Conservation (phyloP, 331 rosid genomes). For the Prunus yedoensis region DNA sequence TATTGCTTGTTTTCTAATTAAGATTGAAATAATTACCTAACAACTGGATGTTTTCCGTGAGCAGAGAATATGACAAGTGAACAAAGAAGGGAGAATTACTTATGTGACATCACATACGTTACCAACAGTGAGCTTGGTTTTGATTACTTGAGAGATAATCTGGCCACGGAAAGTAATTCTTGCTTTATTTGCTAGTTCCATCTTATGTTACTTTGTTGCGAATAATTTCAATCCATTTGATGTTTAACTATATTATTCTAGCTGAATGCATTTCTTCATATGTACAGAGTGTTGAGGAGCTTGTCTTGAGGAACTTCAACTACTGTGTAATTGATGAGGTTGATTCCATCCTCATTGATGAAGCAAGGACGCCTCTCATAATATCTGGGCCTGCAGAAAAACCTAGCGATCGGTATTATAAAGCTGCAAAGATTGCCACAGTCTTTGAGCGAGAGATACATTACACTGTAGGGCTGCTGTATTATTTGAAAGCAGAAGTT, state of each 20-base stretch:
- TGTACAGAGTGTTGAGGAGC: conserved; percentile 91
- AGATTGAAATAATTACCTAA: conserved; percentile 21
- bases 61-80: conserved; percentile 99
- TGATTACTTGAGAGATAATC: conserved; percentile 97
- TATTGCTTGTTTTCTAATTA: not conserved
- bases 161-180: conserved; percentile 99
- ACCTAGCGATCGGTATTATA: conserved; percentile 84
- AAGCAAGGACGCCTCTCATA: conserved; percentile 98
- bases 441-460: conserved; percentile 89
- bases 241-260: not conserved
- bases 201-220: conserved; percentile 10
- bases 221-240: not conserved
- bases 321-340: conserved; percentile 96
- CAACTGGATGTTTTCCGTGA: conserved; percentile 26
- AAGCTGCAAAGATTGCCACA: conserved; percentile 92
- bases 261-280: conserved; percentile 33
- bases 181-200: conserved; percentile 41
- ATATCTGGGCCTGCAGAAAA: conserved; percentile 98
- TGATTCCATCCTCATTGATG: conserved; percentile 96
- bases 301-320: conserved; percentile 83
- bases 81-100: conserved; percentile 86
- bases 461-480: conserved; percentile 70
- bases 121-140: conserved; percentile 98
- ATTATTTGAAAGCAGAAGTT: not conserved
- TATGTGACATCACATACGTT: conserved; percentile 90